Evolutionary conservation across 345 rosid genomes (phyloP), one percentile per base, ranked within the genome.

Genomic region (Rhodamnia rubescens): DNA sequence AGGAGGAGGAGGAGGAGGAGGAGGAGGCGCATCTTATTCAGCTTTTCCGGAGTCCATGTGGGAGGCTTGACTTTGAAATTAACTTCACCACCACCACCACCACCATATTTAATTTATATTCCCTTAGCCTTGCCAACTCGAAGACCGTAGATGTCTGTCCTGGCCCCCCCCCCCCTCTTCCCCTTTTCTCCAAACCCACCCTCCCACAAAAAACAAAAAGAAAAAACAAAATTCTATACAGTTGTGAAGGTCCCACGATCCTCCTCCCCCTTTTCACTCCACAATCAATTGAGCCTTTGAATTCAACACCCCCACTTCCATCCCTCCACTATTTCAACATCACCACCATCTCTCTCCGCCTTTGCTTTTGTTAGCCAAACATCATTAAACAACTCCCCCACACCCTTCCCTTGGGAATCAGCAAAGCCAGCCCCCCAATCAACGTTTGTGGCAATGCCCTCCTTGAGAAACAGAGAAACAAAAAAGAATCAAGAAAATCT

Each of bases 371-470:
- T 82, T 89, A 87, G 88, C 78, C 61, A 85, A 88, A 82, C 74
- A 57, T 47, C 26, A 36, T 26, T 56, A 42, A 56, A 44, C 24
- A 27, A 7, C 55, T 15, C 53, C 57, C 44, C 53, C 53, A 29
- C 42, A 44, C 82, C 52, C 55, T 61, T 82, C 93, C 97, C 92
- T 95, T 92, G 99, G 99, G 98, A 95, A 97, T 94, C 98, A 87
- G 99, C 98, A 90, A 89, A 86, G 89, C 92, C 89, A 90, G 59
- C 47, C 16, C 83, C 82, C 84, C 75, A 52, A 55, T 86, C 88
- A 80, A 83, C 83, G 87, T 83, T 57, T 85, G 90, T 91, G 92
- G 91, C 92, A 91, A 85, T 83, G 90, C 90, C 94, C 94, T 91
- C 93, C 90, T 55, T 20, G 81, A 82, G 74, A 50, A 50, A 50